Evolutionary conservation across 2,329 filamentous ascomycete genomes (phyloP).

Genomic region (Trichoderma harzianum): DNA sequence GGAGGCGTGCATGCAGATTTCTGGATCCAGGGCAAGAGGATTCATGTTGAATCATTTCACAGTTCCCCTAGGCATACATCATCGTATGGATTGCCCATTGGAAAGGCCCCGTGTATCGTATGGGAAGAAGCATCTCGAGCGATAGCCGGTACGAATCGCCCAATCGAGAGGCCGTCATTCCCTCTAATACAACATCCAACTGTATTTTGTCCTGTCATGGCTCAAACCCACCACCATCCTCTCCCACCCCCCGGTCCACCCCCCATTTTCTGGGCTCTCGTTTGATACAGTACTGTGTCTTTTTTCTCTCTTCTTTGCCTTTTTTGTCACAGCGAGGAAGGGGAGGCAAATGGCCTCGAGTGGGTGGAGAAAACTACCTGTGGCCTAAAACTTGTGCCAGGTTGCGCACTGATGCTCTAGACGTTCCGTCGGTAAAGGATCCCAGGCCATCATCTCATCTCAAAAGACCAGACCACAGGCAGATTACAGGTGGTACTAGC

Average conservation of each 20-base stretch:
- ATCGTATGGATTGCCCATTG: background rate
- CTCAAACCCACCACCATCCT: background rate
- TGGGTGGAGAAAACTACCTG: background rate
- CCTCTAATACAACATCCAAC: background rate
- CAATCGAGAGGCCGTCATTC: background rate
- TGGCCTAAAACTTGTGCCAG: background rate
- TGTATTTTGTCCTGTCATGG: background rate
- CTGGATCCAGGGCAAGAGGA: background rate
- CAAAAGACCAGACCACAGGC: background rate
- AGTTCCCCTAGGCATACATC: background rate
- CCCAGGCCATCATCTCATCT: constrained; percentile 6
- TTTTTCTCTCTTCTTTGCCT: too few relatives aligned
- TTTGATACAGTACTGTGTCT: background rate
- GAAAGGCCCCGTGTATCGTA: too few relatives aligned
- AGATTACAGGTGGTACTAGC: background rate
- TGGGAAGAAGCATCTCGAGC: background rate
- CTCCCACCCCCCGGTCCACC: background rate
- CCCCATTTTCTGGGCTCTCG: background rate
- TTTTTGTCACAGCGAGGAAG: background rate
- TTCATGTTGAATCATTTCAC: background rate
- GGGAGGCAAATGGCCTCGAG: background rate
- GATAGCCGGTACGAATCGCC: background rate
- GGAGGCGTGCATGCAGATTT: background rate
- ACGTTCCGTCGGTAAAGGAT: constrained; percentile 7
- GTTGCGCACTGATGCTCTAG: constrained; percentile 4